Conservation (phyloP, 768 basidiomycete species). For the Hortiboletus campestris region DNA sequence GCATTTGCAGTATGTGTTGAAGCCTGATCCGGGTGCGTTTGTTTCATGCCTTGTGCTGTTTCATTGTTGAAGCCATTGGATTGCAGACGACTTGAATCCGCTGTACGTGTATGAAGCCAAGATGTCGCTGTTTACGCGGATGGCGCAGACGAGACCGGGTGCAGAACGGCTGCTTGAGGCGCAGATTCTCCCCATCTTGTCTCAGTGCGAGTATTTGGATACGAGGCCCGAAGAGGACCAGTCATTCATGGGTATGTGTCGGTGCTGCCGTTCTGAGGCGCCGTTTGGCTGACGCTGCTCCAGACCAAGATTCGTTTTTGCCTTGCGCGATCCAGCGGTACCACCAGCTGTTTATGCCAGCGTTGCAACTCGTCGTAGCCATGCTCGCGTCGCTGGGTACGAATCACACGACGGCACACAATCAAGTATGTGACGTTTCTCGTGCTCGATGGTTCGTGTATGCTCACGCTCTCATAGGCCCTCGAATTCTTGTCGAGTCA, state of each 20-base stretch:
- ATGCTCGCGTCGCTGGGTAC: slow-evolving; percentile 75
- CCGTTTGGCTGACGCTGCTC: not conserved
- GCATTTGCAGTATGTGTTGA: slow-evolving; percentile 71
- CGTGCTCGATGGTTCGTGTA: too few relatives aligned
- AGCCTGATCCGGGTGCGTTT: slow-evolving; percentile 82
- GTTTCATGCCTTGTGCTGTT: not conserved
- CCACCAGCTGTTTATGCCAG: slow-evolving; percentile 87
- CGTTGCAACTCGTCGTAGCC: slow-evolving; percentile 76
- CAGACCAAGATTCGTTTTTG: slow-evolving; percentile 84
- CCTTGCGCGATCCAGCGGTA: slow-evolving; percentile 86
- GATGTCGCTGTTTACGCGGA: slow-evolving; percentile 82
- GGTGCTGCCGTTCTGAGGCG: not conserved
- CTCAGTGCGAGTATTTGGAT: slow-evolving; percentile 85
- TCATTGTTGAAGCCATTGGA: not conserved
- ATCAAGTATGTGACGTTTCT: slow-evolving; percentile 50
- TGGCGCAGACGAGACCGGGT: slow-evolving; percentile 79
- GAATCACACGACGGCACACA: slow-evolving; percentile 62
- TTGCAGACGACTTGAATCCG: slow-evolving; percentile 80
- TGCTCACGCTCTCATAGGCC: slow-evolving; percentile 6
- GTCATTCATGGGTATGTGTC: slow-evolving; percentile 67
- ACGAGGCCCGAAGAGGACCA: slow-evolving; percentile 82
- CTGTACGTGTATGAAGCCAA: slow-evolving; percentile 95
- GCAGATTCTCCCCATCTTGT: slow-evolving; percentile 68
- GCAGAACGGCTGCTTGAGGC: slow-evolving; percentile 83
- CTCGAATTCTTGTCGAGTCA: slow-evolving; percentile 81